Conservation (phyloP, 2,329 filamentous ascomycete genomes). For the Lecanicillium sp. region DNA sequence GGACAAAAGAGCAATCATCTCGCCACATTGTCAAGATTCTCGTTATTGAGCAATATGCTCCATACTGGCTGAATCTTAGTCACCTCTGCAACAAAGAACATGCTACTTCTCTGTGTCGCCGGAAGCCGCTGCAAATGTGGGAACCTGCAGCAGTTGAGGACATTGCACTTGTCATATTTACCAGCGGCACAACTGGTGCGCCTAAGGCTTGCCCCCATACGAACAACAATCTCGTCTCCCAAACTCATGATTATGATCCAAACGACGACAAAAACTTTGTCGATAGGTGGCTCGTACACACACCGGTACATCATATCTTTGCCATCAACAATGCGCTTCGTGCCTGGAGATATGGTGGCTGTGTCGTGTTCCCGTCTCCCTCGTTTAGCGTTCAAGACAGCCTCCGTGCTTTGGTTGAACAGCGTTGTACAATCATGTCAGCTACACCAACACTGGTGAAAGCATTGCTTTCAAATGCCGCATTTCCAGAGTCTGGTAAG, state of each 20-base stretch:
- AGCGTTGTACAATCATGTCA: conserved; percentile 29
- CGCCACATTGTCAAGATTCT: conserved; percentile 6
- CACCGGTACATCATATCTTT: conserved; percentile 29
- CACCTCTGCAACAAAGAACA: no score
- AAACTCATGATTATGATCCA: conserved; percentile 27
- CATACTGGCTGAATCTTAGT: no score
- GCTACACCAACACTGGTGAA: conserved; percentile 31
- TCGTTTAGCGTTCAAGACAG: conserved; percentile 25
- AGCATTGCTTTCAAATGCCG: conserved; percentile 21
- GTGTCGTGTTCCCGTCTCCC: conserved; percentile 26
- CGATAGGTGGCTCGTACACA: conserved; percentile 30
- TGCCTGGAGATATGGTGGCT: conserved; percentile 26
- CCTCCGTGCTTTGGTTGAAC: conserved; percentile 20
- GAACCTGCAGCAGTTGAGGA: conserved; percentile 10
- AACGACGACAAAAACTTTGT: conserved; percentile 19
- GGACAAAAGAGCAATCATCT: background rate
- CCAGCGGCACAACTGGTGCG: conserved; percentile 39
- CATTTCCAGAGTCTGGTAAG: conserved; percentile 17
- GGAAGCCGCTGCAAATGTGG: background rate
- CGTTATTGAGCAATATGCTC: background rate
- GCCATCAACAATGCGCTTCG: conserved; percentile 30
- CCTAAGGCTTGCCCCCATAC: conserved; percentile 39
- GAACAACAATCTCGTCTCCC: conserved; percentile 29
- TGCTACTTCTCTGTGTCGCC: no score
- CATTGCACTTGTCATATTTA: conserved; percentile 36